Evolutionary conservation across 73 alveolate species (phyloP).

Genomic region (Paramecium sonneborni): DNA sequence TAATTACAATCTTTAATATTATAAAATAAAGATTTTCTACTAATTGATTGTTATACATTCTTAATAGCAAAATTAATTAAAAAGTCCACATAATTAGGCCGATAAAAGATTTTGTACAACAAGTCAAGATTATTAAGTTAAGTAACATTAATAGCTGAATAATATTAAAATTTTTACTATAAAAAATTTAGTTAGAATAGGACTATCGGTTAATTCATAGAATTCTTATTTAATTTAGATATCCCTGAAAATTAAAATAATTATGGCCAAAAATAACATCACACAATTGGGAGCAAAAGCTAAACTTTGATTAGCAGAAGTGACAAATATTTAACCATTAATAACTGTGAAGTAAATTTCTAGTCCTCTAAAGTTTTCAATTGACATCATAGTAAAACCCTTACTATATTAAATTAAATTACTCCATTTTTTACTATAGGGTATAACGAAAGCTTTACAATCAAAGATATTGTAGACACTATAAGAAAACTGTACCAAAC

Average conservation of each 20-base stretch:
- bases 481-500: neutral
- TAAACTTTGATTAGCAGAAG: neutral
- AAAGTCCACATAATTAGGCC: neutral
- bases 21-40: neutral
- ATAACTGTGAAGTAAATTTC: neutral
- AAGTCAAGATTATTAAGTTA: neutral
- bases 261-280: neutral
- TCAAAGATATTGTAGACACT: neutral
- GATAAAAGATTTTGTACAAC: neutral
- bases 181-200: neutral
- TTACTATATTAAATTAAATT: neutral
- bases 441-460: neutral
- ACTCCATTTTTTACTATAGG: slow-evolving; percentile 11
- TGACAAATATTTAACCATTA: neutral
- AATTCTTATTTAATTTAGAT: neutral
- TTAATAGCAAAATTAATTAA: neutral
- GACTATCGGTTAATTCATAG: neutral
- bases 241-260: neutral
- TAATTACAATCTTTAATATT: neutral
- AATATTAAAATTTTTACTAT: neutral
- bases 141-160: neutral
- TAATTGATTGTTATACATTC: slow-evolving; percentile 7
- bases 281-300: slow-evolving; percentile 12
- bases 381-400: slow-evolving; percentile 2
- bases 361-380: neutral